phyloP scores from a whole-genome alignment of 2,329 filamentous ascomycete genomes.

The Aspergillus novoparasiticus region DNA sequence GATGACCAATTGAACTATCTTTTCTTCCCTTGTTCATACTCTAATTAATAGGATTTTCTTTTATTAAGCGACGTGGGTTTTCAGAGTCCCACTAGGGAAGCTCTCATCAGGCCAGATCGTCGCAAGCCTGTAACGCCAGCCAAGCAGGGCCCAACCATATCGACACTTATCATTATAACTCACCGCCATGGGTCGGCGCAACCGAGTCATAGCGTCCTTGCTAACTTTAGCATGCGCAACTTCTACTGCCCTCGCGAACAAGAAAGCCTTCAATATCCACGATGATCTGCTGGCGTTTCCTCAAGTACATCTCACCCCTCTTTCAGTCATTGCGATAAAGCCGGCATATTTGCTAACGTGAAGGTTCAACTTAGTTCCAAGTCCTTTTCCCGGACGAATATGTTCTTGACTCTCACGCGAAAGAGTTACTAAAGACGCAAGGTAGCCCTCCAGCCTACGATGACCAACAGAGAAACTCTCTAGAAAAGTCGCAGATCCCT shows the following conservation, averaged over 20 bases:
- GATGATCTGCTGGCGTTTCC: slow-evolving; percentile 87
- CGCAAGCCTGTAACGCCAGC: not conserved
- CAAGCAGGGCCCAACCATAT: not conserved
- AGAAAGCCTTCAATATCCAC: slow-evolving; percentile 76
- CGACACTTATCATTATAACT: no score
- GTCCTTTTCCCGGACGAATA: slow-evolving; percentile 73
- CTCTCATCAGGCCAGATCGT: slow-evolving; percentile 13
- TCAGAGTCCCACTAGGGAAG: not conserved
- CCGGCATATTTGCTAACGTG: not conserved
- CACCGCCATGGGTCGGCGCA: slow-evolving; percentile 29
- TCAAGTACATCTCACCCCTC: slow-evolving; percentile 60
- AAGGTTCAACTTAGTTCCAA: slow-evolving; percentile 67
- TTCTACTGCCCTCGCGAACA: slow-evolving; percentile 51
- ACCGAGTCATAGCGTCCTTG: slow-evolving; percentile 28
- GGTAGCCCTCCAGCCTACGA: slow-evolving; percentile 19
- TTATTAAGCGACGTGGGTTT: not conserved
- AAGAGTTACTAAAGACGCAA: slow-evolving; percentile 52
- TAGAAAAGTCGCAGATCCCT: slow-evolving; percentile 27
- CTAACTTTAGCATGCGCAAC: slow-evolving; percentile 35
- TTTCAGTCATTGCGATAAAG: not conserved
- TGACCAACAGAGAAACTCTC: slow-evolving; percentile 22
- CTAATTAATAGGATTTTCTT: not conserved
- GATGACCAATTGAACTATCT: not conserved
- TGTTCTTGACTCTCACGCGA: slow-evolving; percentile 71
- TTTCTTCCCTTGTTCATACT: not conserved